Evolutionary conservation across 2,329 filamentous ascomycete species (phyloP).

Genomic region (Zelopaecilomyces penicillatus): DNA sequence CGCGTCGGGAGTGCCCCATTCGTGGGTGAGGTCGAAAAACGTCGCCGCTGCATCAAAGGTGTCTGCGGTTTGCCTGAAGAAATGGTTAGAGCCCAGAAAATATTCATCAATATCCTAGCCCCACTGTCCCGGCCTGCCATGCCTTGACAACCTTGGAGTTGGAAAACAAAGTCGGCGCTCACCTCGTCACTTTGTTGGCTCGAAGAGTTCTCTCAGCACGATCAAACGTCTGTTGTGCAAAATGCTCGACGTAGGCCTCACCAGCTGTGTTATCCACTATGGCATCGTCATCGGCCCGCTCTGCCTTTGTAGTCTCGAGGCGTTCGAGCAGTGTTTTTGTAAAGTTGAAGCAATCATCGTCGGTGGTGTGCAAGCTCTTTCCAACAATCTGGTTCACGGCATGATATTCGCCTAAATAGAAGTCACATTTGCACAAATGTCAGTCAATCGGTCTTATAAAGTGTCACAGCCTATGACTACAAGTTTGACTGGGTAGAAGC

Average conservation of each 20-base stretch:
- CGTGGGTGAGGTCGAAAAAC: slow-evolving; percentile 78
- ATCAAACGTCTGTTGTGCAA: slow-evolving; percentile 79
- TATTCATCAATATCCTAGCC: too few relatives aligned
- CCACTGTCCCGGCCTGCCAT: not conserved
- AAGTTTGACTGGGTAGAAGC: too few relatives aligned
- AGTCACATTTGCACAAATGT: too few relatives aligned
- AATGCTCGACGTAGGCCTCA: slow-evolving; percentile 89
- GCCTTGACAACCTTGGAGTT: not conserved
- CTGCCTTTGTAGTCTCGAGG: slow-evolving; percentile 55
- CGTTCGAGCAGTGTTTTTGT: slow-evolving; percentile 84
- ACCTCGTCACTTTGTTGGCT: slow-evolving; percentile 77
- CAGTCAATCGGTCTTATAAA: too few relatives aligned
- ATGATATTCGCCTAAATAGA: slow-evolving; percentile 68
- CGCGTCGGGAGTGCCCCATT: slow-evolving; percentile 69
- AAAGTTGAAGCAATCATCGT: slow-evolving; percentile 71
- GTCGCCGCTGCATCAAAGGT: slow-evolving; percentile 89
- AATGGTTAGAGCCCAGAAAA: not conserved
- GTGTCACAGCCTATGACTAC: too few relatives aligned
- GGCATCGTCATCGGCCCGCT: slow-evolving; percentile 70
- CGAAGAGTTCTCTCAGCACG: slow-evolving; percentile 75
- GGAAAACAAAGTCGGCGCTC: slow-evolving; percentile 13
- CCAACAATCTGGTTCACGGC: slow-evolving; percentile 86
- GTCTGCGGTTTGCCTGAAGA: slow-evolving; percentile 72
- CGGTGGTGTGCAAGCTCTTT: slow-evolving; percentile 67
- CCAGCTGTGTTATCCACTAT: slow-evolving; percentile 78